Percentiles rank a stretch among this genome's conserved stretches.
phyloP scores from a whole-genome alignment of 2,329 filamentous ascomycete species.

The Botrytis pseudocinerea region DNA sequence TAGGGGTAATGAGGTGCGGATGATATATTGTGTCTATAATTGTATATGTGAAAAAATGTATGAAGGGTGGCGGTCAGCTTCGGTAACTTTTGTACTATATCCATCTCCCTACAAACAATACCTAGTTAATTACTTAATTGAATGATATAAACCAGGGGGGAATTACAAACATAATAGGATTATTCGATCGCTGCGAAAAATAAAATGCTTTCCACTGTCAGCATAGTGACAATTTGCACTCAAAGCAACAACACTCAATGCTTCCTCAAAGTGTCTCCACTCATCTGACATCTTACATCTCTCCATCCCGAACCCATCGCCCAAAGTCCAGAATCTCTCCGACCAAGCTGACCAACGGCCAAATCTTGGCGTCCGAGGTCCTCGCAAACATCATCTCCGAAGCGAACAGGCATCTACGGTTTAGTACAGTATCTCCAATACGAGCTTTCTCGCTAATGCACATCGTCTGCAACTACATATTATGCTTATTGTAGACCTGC shows the following conservation, averaged over 20 bases:
- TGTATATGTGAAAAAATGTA: background rate
- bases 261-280: background rate
- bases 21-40: background rate
- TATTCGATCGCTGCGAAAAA: background rate
- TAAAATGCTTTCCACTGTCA: background rate
- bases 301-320: background rate
- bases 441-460: constrained; percentile 12
- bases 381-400: background rate
- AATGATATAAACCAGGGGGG: background rate
- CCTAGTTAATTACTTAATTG: background rate
- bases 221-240: background rate
- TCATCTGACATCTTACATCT: background rate
- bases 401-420: background rate
- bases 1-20: background rate
- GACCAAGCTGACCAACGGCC: background rate
- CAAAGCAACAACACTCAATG: background rate
- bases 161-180: background rate
- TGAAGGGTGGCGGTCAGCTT: background rate
- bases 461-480: background rate
- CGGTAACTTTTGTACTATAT: background rate
- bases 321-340: background rate
- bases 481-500: constrained; percentile 1
- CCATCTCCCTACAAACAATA: background rate
- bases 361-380: background rate
- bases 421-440: background rate